phyloP scores from a whole-genome alignment of 2,329 filamentous ascomycete species.

The Penicillium frequentans region DNA sequence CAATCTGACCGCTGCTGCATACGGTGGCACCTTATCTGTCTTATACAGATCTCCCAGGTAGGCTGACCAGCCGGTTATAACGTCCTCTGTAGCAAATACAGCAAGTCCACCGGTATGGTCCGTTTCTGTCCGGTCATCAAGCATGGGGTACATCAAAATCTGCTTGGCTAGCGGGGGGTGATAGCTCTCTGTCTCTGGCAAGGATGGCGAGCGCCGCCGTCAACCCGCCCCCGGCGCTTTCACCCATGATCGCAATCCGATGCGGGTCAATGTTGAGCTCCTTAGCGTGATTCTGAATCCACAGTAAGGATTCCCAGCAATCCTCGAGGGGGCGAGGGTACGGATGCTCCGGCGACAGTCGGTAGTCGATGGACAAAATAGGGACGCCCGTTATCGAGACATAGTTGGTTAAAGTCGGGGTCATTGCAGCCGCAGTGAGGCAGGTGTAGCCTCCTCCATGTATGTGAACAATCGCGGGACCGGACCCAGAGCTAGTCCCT shows the following conservation, averaged over 20 bases:
- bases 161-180: neutral
- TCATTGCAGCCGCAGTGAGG: too few relatives aligned
- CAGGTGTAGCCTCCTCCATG: too few relatives aligned
- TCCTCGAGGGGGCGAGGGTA: neutral
- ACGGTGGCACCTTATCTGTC: neutral
- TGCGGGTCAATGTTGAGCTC: neutral
- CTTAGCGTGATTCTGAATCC: neutral
- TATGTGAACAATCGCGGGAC: too few relatives aligned
- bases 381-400: too few relatives aligned
- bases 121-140: neutral
- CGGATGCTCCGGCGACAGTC: neutral
- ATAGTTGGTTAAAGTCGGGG: too few relatives aligned
- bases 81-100: neutral
- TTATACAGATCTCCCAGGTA: neutral
- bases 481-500: too few relatives aligned
- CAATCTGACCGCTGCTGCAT: neutral
- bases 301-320: neutral
- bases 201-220: neutral
- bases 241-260: neutral
- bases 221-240: neutral
- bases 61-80: neutral
- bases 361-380: neutral
- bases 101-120: neutral
- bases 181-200: neutral
- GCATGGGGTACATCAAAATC: neutral